A percentile compares a stretch with the other conserved stretches of the same genome.
These are phyloP conservation scores for Nitzschia sp. DNA, from an alignment of 108 stramenopile species.

Conservation along the genomic window DNA sequence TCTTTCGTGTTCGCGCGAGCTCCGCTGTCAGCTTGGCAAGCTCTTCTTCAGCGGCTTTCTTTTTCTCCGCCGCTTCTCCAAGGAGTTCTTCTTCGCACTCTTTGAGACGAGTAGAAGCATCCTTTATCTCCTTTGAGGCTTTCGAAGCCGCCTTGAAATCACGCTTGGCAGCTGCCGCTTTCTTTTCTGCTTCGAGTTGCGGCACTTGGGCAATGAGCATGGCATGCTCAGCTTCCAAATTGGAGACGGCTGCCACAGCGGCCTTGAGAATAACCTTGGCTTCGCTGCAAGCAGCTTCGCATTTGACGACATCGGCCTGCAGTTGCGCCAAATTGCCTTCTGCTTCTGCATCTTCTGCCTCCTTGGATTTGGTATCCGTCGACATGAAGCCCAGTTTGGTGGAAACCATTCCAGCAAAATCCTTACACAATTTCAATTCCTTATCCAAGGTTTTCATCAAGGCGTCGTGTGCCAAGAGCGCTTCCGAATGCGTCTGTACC, in stretches of 20 bases:
- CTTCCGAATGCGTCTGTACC: conserved; percentile 74
- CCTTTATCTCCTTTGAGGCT: conserved; percentile 88
- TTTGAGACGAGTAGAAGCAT: conserved; percentile 63
- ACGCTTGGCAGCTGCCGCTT: conserved; percentile 66
- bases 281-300: conserved; percentile 73
- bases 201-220: conserved; percentile 60
- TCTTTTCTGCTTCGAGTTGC: conserved; percentile 74
- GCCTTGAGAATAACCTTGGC: conserved; percentile 63
- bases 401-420: conserved; percentile 60
- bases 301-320: conserved; percentile 72
- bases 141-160: conserved; percentile 87
- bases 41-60: conserved; percentile 49
- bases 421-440: conserved; percentile 57
- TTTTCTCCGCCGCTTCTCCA: conserved; percentile 58
- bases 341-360: conserved; percentile 23
- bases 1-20: conserved; percentile 53
- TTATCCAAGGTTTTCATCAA: conserved; percentile 53
- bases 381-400: conserved; percentile 52
- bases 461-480: conserved; percentile 57
- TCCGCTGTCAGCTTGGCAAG: conserved; percentile 43
- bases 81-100: conserved; percentile 60
- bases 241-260: conserved; percentile 42
- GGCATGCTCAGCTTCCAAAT: conserved; percentile 53
- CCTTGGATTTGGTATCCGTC: conserved; percentile 2
- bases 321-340: conserved; percentile 40